phyloP scores from a whole-genome alignment of 352 stramenopile species.

The Globisporangium uncinulatum region DNA sequence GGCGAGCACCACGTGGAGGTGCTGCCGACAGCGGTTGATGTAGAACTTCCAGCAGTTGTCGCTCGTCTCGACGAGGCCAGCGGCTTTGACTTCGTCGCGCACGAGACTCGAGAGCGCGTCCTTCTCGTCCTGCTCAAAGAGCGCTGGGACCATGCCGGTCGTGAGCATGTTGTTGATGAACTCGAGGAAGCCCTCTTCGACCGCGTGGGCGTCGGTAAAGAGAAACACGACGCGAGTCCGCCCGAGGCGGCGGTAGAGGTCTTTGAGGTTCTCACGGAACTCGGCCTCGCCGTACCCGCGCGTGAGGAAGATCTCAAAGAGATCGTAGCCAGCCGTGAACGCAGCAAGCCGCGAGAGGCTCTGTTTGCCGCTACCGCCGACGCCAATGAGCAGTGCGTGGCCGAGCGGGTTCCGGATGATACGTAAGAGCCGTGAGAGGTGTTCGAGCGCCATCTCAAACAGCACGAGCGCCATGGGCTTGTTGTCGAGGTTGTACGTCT shows the following conservation, averaged over 20 bases:
- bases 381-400: slow-evolving; percentile 92
- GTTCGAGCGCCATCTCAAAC: slow-evolving; percentile 95
- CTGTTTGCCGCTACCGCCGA: slow-evolving; percentile 94
- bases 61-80: slow-evolving; percentile 86
- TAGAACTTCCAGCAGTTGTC: slow-evolving; percentile 95
- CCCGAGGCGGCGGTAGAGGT: slow-evolving; percentile 88
- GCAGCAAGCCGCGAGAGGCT: slow-evolving; percentile 88
- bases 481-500: slow-evolving; percentile 93
- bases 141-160: slow-evolving; percentile 89
- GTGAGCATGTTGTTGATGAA: slow-evolving; percentile 98
- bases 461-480: slow-evolving; percentile 94
- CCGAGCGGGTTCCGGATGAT: slow-evolving; percentile 91
- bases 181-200: slow-evolving; percentile 95
- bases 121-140: slow-evolving; percentile 92
- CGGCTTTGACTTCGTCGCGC: slow-evolving; percentile 84
- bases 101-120: slow-evolving; percentile 82
- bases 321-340: slow-evolving; percentile 91
- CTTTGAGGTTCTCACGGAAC: slow-evolving; percentile 93
- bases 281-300: slow-evolving; percentile 92
- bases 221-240: slow-evolving; percentile 91
- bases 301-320: slow-evolving; percentile 94
- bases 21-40: slow-evolving; percentile 90
- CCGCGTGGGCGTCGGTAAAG: slow-evolving; percentile 94
- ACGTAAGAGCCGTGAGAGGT: slow-evolving; percentile 89
- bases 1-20: slow-evolving; percentile 92